phyloP scores from a whole-genome alignment of 1,284 basidiomycete genomes.

The Pseudozyma tsukubaensis region DNA sequence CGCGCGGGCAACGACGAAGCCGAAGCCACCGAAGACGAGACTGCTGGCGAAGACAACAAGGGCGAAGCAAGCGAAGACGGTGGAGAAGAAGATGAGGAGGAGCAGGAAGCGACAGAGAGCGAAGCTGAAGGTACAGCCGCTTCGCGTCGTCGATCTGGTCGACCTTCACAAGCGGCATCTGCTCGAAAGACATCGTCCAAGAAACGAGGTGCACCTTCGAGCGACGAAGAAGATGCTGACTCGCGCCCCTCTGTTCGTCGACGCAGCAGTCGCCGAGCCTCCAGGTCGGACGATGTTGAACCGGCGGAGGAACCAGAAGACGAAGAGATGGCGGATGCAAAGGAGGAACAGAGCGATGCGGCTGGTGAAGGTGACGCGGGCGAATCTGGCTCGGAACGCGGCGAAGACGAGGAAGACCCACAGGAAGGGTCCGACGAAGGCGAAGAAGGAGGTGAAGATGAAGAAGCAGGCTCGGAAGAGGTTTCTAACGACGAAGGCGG shows the following conservation, averaged over 20 bases:
- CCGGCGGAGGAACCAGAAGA: slow-evolving; percentile 37
- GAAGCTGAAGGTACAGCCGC: slow-evolving; percentile 29
- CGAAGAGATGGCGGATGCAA: slow-evolving; percentile 44
- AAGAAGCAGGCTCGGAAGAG: slow-evolving; percentile 31
- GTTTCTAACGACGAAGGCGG: slow-evolving; percentile 29
- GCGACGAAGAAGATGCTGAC: slow-evolving; percentile 41
- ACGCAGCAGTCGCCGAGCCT: slow-evolving; percentile 39
- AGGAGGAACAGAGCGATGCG: slow-evolving; percentile 45
- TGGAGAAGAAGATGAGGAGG: slow-evolving; percentile 7
- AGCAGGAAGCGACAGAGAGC: slow-evolving; percentile 33
- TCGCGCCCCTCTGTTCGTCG: slow-evolving; percentile 39
- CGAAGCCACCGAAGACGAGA: slow-evolving; percentile 34
- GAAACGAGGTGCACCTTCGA: slow-evolving; percentile 34
- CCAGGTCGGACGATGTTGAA: slow-evolving; percentile 33
- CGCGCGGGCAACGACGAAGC: slow-evolving; percentile 22
- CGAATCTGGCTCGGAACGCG: slow-evolving; percentile 17
- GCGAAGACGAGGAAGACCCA: slow-evolving; percentile 13
- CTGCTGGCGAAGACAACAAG: slow-evolving; percentile 16
- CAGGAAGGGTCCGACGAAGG: slow-evolving; percentile 1
- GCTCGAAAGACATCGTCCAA: slow-evolving; percentile 18
- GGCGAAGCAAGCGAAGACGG: slow-evolving; percentile 24
- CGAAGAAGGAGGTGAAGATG: slow-evolving; percentile 18
- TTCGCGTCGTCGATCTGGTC: slow-evolving; percentile 17
- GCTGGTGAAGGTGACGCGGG: slow-evolving; percentile 19
- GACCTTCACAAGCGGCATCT: slow-evolving; percentile 12